Conservation (phyloP, 2,329 filamentous ascomycete species). For the Arthrobotrys iridis region DNA sequence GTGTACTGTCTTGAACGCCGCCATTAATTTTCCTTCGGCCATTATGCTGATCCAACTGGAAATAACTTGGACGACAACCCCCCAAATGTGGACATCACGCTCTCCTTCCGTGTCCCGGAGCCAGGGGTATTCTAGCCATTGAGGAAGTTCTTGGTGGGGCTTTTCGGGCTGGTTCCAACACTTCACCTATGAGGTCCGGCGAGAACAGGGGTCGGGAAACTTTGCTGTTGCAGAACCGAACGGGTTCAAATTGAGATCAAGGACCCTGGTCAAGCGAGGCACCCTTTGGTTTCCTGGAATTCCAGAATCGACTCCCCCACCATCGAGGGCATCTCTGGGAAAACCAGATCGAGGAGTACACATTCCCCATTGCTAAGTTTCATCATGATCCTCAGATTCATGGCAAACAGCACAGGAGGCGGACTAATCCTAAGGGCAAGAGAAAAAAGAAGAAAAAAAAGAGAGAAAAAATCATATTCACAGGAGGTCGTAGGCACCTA, state of each 20-base stretch:
- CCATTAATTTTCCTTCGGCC: constrained; percentile 40
- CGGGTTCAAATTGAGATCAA: constrained; percentile 37
- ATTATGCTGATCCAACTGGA: constrained; percentile 44
- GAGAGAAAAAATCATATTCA: constrained; percentile 42
- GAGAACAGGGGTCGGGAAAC: constrained; percentile 28
- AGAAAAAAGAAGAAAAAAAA: too few relatives aligned
- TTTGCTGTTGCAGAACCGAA: constrained; percentile 53
- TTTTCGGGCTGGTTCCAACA: constrained; percentile 17
- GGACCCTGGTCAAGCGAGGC: constrained; percentile 51
- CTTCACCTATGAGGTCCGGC: constrained; percentile 14
- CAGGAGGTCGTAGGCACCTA: constrained; percentile 54
- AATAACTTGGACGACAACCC: neutral
- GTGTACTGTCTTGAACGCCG: neutral
- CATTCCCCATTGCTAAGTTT: constrained; percentile 48
- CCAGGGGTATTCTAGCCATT: constrained; percentile 12
- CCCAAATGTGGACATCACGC: neutral
- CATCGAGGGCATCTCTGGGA: constrained; percentile 19
- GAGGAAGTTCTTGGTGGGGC: constrained; percentile 6
- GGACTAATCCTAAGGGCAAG: constrained; percentile 31
- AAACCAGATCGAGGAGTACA: constrained; percentile 36
- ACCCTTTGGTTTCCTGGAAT: constrained; percentile 48
- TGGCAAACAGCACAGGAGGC: constrained; percentile 50
- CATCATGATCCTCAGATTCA: constrained; percentile 39
- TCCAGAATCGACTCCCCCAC: constrained; percentile 53
- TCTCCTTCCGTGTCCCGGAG: constrained; percentile 19